Evolutionary conservation across 1,284 basidiomycete species (phyloP), one percentile per base, ranked within the genome.

Genomic region (Ganoderma meredithae): DNA sequence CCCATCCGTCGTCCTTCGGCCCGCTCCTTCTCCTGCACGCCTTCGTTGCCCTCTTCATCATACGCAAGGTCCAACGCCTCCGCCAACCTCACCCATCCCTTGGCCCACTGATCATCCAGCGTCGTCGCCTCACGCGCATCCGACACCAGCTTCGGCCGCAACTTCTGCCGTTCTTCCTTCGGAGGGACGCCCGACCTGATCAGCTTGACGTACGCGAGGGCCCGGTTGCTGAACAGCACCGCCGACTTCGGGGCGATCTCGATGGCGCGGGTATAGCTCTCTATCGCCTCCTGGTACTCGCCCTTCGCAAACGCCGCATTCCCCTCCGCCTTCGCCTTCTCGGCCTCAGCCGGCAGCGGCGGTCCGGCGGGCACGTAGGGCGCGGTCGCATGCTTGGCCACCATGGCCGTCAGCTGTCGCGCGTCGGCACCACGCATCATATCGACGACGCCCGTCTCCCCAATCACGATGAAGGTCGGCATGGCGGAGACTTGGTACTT

Each of bases 401-500:
- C 67, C 63, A 68, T 64, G 1, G 63, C 53, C 13, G 49, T 10
- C n/a, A 68, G 60, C 22, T 33, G 63, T 33, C 60, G 59, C 12
- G 22, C 43, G 53, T 68, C 62, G 40, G 67, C 67, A 9, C 67
- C 67, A 13, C 60, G 63, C 15, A 68, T 2, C 6, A 59, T 55
- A 25, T 68, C 67, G 41, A 62, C 60, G 2, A 60, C 41, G 15
- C 67, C 67, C 19, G 49, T 41, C 39, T 64, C 59, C 36, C 17
- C 40, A 41, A 68, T 68, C 25, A 53, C 63, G 43, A 62, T 55
- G 53, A 68, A 64, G 6, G 63, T 68, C 22, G 63, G 67, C 67
- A 68, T 68, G 52, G 60, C 60, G 31, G 60, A 64, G 58, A 68
- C 33, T 1, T 60, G 39, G 63, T 68, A 68, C 63, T 68, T 68